Base-by-base conservation (phyloP, 164 flowering plant species). In the Piper betle region DNA sequence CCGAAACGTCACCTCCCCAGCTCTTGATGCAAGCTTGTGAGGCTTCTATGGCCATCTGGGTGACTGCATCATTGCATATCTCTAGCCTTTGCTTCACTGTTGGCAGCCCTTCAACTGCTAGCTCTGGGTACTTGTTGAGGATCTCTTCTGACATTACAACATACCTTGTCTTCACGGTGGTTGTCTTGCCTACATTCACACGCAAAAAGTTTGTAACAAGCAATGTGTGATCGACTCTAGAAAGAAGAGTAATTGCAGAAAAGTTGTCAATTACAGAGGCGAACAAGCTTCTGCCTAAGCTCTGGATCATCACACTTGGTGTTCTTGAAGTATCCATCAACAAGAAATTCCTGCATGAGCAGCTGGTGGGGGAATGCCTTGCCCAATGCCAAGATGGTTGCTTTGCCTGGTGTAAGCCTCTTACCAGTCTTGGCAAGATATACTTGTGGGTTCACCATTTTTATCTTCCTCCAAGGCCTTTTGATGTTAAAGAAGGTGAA, bases 121-220 rank as follows among this genome's bases (percentile, higher is more conserved):
- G 82, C 75, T 90, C 99, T 13, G 97, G 97, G 66, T 86, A 86
- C 65, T 81, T 78, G 55, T 73, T 72, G 2, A 93, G 79, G 52
- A 93, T 80, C 80, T 90, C 96, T 4, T 90, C 96, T 2, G 91
- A 93, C 96, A 93, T 93, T 2, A 90, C 99, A 56, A 86, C 96
- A 58, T 90, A 93, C 72, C 98, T 82, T 57, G 96, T 93, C 69
- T 90, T 93, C 13, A 90, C 97, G 1, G 96, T 88, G 18, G 98
- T 93, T 55, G 96, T 79, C 82, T 80, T 81, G 83, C 96, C 97
- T 90, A n/a, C n/a, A n/a, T n/a, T n/a, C n/a, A 41, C 53, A 52
- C 9, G 17, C 25, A n/a, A n/a, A n/a, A n/a, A n/a, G n/a, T n/a
- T n/a, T n/a, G n/a, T n/a, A n/a, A n/a, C n/a, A n/a, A n/a, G n/a